These are phyloP conservation scores for Botrytis galanthina DNA, from an alignment of 2,329 filamentous ascomycete species.

Conservation along the genomic window DNA sequence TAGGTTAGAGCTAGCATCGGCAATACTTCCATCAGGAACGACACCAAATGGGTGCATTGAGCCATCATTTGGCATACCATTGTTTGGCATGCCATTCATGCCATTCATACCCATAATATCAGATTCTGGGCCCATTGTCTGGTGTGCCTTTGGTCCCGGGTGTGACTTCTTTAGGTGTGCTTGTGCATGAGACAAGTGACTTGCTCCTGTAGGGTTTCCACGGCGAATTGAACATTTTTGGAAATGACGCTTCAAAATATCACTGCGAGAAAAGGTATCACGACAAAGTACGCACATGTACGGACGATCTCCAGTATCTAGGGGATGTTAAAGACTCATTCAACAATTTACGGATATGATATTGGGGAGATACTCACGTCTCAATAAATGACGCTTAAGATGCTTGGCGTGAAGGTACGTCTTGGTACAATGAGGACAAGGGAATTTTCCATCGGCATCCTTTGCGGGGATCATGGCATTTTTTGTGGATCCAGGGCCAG, in stretches of 20 bases:
- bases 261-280: conserved; percentile 95
- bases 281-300: conserved; percentile 98
- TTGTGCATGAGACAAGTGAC: conserved; percentile 89
- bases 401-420: conserved; percentile 98
- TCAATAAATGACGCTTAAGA: conserved; percentile 88
- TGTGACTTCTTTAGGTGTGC: conserved; percentile 80
- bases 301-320: conserved; percentile 94
- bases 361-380: conserved; percentile 68
- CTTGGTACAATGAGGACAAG: conserved; percentile 97
- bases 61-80: conserved; percentile 53
- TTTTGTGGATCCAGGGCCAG: conserved; percentile 68
- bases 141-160: conserved; percentile 50
- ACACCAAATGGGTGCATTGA: conserved; percentile 59
- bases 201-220: conserved; percentile 92
- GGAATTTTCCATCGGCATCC: conserved; percentile 96
- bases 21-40: conserved; percentile 44
- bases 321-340: conserved; percentile 28
- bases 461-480: conserved; percentile 85
- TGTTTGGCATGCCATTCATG: conserved; percentile 50
- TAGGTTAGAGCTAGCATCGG: conserved; percentile 41
- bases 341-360: conserved; percentile 18
- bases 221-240: conserved; percentile 97
- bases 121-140: conserved; percentile 54
- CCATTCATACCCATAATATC: conserved; percentile 44
- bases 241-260: conserved; percentile 98